Conservation (phyloP, 129 eudicot genomes). For the Saposhnikovia divaricata region DNA sequence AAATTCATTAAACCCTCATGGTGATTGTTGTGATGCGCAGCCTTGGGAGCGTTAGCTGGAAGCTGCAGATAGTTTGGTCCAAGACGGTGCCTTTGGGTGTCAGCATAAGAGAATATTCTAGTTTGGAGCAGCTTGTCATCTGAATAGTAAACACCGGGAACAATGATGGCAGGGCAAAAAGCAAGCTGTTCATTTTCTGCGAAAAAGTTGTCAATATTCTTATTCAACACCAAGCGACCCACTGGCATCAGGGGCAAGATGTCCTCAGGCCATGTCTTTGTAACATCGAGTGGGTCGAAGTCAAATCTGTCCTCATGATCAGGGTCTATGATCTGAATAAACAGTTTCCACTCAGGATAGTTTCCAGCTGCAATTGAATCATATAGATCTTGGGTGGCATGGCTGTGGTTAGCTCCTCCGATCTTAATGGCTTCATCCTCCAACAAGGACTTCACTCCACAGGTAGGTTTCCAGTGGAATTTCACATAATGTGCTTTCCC, state of each 20-base stretch:
- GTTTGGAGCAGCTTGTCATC: constrained; percentile 77
- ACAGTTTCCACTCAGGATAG: constrained; percentile 76
- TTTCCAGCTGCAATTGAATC: constrained; percentile 76
- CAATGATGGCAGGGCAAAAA: constrained; percentile 62
- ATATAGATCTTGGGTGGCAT: constrained; percentile 70
- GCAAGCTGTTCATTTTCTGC: constrained; percentile 87
- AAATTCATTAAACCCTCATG: constrained; percentile 75
- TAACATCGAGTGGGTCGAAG: constrained; percentile 76
- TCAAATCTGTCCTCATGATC: constrained; percentile 65
- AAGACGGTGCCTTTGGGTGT: constrained; percentile 77
- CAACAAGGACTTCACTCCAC: constrained; percentile 58
- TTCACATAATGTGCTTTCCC: constrained; percentile 69
- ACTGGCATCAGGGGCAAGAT: constrained; percentile 72
- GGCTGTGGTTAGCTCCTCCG: constrained; percentile 77
- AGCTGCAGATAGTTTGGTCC: constrained; percentile 84
- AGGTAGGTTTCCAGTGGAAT: constrained; percentile 79
- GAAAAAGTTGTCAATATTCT: constrained; percentile 81
- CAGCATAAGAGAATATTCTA: constrained; percentile 62
- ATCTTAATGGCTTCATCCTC: constrained; percentile 59
- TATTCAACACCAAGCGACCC: constrained; percentile 73
- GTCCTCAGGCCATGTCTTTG: constrained; percentile 86
- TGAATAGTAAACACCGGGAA: constrained; percentile 67
- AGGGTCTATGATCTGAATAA: constrained; percentile 63
- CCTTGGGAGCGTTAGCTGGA: constrained; percentile 77
- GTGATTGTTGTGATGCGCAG: constrained; percentile 76